phyloP scores from a whole-genome alignment of 176 grass and related monocot genomes.

The Eragrostis nindensis region DNA sequence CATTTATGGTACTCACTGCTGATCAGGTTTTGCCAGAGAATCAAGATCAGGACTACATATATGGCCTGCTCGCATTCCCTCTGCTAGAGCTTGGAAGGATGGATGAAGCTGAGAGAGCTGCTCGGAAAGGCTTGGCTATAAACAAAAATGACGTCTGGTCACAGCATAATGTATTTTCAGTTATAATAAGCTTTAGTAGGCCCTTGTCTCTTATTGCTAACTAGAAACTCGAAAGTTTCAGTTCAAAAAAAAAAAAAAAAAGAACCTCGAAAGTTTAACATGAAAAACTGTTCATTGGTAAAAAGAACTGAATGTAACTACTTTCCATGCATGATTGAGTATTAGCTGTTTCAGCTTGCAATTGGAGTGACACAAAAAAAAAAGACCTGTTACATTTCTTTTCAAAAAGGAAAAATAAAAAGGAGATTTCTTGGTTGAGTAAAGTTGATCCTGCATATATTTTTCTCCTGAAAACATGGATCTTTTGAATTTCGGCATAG shows the following conservation, averaged over 20 bases:
- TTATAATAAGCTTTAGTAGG: not conserved
- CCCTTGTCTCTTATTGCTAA: not conserved
- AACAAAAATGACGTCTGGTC: conserved; percentile 75
- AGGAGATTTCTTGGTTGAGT: not conserved
- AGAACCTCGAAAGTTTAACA: too few relatives aligned
- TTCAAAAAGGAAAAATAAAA: not conserved
- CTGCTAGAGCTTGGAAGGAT: conserved; percentile 72
- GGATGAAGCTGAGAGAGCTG: conserved; percentile 66
- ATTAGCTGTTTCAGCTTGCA: not conserved
- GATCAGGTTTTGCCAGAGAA: conserved; percentile 69
- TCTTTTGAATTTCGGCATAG: not conserved
- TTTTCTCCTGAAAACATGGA: not conserved
- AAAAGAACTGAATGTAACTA: not conserved
- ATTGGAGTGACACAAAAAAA: not conserved
- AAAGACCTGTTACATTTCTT: not conserved
- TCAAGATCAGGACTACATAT: conserved; percentile 65
- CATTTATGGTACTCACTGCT: not conserved
- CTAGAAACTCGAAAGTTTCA: not conserved
- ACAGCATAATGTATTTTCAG: conserved; percentile 64
- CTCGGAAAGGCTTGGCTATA: conserved; percentile 69
- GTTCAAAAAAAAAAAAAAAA: too few relatives aligned
- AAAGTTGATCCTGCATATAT: not conserved
- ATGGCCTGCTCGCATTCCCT: conserved; percentile 78
- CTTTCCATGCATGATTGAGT: not conserved
- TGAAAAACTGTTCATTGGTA: not conserved